These are phyloP conservation scores for Piloderma croceum DNA, from an alignment of 768 basidiomycete species.

Conservation along the genomic window DNA sequence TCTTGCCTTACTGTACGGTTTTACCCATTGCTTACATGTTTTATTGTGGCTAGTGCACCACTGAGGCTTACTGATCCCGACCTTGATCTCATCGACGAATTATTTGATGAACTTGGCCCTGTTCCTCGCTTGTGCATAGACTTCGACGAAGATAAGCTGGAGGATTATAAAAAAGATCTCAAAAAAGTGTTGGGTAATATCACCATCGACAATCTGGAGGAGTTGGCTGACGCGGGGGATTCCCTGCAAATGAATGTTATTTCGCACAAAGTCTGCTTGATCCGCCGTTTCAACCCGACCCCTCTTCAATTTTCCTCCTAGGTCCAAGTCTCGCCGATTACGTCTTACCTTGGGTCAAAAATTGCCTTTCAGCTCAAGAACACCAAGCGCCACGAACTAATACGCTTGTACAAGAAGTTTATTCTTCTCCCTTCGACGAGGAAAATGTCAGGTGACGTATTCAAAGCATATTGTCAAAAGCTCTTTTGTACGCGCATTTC, in stretches of 20 bases:
- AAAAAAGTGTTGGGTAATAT: conserved; percentile 4
- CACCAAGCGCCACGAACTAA: conserved; percentile 9
- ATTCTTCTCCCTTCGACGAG: conserved; percentile 8
- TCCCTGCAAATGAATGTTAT: conserved; percentile 13
- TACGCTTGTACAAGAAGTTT: conserved; percentile 15
- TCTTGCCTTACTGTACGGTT: conserved; percentile 3
- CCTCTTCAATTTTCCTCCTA: conserved; percentile 7
- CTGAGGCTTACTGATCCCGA: no score
- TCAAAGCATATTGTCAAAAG: conserved; percentile 13
- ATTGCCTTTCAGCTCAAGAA: conserved; percentile 13
- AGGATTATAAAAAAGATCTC: no score
- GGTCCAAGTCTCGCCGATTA: conserved; percentile 12
- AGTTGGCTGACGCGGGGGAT: conserved; percentile 3
- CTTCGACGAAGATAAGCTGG: background rate
- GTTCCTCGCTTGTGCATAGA: conserved; percentile 16
- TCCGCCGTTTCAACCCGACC: conserved; percentile 14
- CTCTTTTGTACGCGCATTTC: no score
- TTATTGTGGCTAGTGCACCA: no score
- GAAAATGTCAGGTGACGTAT: conserved; percentile 11
- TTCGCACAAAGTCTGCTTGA: conserved; percentile 13
- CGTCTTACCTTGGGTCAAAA: conserved; percentile 8
- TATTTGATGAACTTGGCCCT: conserved; percentile 13
- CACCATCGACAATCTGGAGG: conserved; percentile 2
- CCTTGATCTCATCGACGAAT: conserved; percentile 5
- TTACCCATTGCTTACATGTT: conserved; percentile 8